Conservation (phyloP, 2,329 filamentous ascomycete genomes). For the Monosporascus sp. region DNA sequence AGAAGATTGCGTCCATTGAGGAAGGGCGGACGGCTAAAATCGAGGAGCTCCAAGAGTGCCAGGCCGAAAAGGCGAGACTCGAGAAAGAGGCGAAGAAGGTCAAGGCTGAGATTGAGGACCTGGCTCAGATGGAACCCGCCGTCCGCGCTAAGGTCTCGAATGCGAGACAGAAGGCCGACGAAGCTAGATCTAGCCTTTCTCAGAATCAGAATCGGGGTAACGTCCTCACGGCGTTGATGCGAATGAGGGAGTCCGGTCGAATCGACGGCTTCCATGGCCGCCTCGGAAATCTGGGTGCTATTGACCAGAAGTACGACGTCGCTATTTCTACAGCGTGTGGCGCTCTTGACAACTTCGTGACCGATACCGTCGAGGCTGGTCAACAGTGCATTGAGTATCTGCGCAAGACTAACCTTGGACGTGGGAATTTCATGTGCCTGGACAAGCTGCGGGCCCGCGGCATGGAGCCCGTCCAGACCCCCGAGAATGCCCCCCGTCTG, state of each 20-base stretch:
- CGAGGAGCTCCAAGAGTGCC: constrained; percentile 70
- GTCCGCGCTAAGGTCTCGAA: constrained; percentile 81
- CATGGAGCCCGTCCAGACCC: constrained; percentile 75
- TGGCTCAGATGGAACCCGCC: constrained; percentile 73
- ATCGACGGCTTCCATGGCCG: constrained; percentile 97
- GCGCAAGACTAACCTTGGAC: constrained; percentile 92
- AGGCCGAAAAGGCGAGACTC: constrained; percentile 65
- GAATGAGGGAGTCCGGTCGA: constrained; percentile 90
- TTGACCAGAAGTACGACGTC: constrained; percentile 90
- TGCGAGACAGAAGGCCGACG: constrained; percentile 90
- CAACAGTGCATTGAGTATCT: constrained; percentile 98
- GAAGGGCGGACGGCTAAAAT: constrained; percentile 67
- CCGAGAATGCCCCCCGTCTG: constrained; percentile 84
- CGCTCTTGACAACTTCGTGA: constrained; percentile 90
- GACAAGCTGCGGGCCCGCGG: constrained; percentile 80
- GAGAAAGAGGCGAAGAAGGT: constrained; percentile 71
- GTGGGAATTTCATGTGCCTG: constrained; percentile 94
- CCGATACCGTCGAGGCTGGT: constrained; percentile 90
- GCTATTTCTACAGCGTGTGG: constrained; percentile 97
- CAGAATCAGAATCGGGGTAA: constrained; percentile 90
- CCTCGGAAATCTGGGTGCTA: constrained; percentile 87
- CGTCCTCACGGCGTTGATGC: constrained; percentile 86
- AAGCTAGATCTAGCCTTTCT: constrained; percentile 84
- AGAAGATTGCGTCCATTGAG: constrained; percentile 71
- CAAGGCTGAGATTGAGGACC: constrained; percentile 66